Base-by-base conservation (phyloP, 148 eudicot species). In the Amaranthus cruentus region DNA sequence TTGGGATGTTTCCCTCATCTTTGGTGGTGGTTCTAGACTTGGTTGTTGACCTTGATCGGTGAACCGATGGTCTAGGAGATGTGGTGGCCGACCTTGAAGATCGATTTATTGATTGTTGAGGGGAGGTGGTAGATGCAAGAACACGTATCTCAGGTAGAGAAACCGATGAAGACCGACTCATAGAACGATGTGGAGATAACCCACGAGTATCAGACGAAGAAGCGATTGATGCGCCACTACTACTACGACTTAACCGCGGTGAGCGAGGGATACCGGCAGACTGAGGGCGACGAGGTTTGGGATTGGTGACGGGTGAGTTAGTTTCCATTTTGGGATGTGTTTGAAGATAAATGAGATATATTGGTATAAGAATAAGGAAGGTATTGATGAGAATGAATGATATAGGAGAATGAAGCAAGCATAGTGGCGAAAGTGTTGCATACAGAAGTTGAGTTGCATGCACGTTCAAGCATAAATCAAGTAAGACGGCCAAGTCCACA, bases 21-120 rank as follows among this genome's bases (percentile, higher is more conserved):
- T 66, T 74, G 10, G 68, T 43, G 55, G 68, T 52, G 52, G 57
- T 78, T 63, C 78, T 63, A 42, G 72, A 65, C 71, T 76, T 78
- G n/a, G 44, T 3, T 43, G 77, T 75, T 43, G 86, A 75, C 59
- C 75, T 67, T 0, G 84, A 72, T 2, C 85, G 79, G 7, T 81
- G 72, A 58, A 81, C 13, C 8, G 87, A 81, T 0, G 81, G 78
- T 50, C 85, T 67, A 65, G 85, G 85, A 4, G 85, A 83, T 1
- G 76, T 55, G 13, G 83, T 73, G 46, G 81, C 71, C 5, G 83
- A 77, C 77, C 85, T 70, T 2, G 81, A 47, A 14, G 67, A 46
- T 2, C 76, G 81, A 47, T 11, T 67, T 18, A 65, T 0, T 3
- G 80, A 46, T 6, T 57, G 70, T 18, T 65, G 77, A 47, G 82